Percentiles rank a stretch among this genome's conserved stretches.
phyloP scores from a whole-genome alignment of 352 stramenopile species.

The Pythium brachiatum region DNA sequence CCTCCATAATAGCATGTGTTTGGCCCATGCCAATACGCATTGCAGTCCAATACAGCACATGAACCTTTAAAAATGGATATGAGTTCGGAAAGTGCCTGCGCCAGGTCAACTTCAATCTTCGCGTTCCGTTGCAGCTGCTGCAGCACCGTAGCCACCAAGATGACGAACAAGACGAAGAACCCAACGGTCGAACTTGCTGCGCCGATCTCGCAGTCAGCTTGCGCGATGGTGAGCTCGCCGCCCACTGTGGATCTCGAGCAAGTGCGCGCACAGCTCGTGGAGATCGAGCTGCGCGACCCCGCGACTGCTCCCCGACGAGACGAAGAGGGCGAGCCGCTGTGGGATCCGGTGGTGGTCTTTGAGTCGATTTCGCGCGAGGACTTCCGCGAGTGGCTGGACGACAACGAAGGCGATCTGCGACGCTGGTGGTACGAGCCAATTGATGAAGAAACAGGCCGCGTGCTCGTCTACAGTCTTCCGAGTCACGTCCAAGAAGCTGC shows the following conservation, averaged over 20 bases:
- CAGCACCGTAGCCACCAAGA: no score
- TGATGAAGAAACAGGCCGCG: neutral
- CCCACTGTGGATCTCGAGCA: neutral
- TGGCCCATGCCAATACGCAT: no score
- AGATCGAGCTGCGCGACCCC: neutral
- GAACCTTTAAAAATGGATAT: no score
- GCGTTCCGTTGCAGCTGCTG: no score
- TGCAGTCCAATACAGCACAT: no score
- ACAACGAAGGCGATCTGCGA: neutral
- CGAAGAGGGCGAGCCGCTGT: neutral
- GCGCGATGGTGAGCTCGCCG: no score
- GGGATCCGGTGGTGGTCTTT: neutral
- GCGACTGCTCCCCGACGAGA: neutral
- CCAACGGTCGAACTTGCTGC: no score
- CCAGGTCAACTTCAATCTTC: no score
- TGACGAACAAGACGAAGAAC: no score
- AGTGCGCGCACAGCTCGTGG: neutral
- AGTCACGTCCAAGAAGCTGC: neutral
- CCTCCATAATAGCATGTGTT: no score
- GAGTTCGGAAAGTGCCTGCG: no score
- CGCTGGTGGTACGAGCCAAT: neutral
- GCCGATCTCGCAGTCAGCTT: no score
- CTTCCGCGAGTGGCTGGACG: neutral
- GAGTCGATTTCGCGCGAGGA: neutral
- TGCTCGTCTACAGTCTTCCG: neutral